Evolutionary conservation across 257 asterid genomes (phyloP), one percentile per base, ranked within the genome.

Genomic region (Nicotiana tomentosiformis): DNA sequence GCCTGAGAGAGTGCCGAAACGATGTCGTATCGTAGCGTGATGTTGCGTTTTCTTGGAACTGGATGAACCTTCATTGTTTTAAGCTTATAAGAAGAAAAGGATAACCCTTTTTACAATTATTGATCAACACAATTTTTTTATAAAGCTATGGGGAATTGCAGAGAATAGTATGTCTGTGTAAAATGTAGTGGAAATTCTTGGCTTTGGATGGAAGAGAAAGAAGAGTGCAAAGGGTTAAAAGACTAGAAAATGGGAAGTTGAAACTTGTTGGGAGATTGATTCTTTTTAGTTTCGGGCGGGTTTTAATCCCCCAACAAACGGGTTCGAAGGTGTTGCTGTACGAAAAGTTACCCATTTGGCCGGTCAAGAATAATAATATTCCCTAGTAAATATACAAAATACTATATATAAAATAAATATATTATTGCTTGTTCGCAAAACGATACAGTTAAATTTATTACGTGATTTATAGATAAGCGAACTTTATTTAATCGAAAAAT

Each of bases 11-110:
- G 86, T 49, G 88, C 57, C 60, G 95, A 85, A 11, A 89, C 91
- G 86, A 91, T 90, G 88, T 91, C 92, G 91, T 90, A 92, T 15
- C 91, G 91, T 17, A 90, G 51, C 4, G 79, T 72, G 61, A 46
- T 72, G 79, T 46, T 72, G 61, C 79, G 79, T 57, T 89, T 88
- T 84, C 91, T 84, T 5, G 96, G 95, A 76, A 72, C 90, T 4
- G 98, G 97, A 62, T 94, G 97, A 82, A 94, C 96, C 91, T 92
- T 94, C 98, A 92, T 86, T 83, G 89, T 29, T 66, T 46, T 12
- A 46, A 46, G 20, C 7, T 72, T 12, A 46, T 3, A 70, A 43
- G 58, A 70, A 43, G 32, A 55, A 39, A 30, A 43, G 12, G 5
- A 20, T 10, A 2, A 70, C 5, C 9, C 3, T 33, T 70, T 70